These are phyloP conservation scores for Cucumis sativus DNA, from an alignment of 306 rosid species.

Conservation along the genomic window DNA sequence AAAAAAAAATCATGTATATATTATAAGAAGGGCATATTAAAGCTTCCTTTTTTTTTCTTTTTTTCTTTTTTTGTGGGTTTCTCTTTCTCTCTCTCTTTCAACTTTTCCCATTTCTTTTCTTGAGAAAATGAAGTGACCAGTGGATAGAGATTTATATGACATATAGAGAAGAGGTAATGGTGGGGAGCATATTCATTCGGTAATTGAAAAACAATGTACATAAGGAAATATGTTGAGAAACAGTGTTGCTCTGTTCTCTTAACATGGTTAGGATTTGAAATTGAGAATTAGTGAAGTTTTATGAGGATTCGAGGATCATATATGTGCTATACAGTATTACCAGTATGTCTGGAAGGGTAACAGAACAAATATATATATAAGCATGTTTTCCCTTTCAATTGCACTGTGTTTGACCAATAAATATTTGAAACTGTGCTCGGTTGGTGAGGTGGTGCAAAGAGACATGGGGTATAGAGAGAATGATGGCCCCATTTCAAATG, in stretches of 20 bases:
- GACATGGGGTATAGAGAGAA: constrained; percentile 19
- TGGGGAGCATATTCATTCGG: constrained; percentile 87
- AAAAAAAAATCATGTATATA: neutral
- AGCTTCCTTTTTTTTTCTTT: constrained; percentile 2
- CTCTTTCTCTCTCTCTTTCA: neutral
- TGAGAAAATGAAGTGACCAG: constrained; percentile 6
- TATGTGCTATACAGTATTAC: constrained; percentile 41
- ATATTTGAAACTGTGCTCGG: constrained; percentile 5
- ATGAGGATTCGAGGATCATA: constrained; percentile 48
- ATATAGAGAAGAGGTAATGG: constrained; percentile 31
- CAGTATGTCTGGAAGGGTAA: neutral
- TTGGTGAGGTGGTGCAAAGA: constrained; percentile 32
- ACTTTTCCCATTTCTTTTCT: neutral
- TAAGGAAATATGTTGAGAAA: constrained; percentile 42
- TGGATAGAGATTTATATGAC: constrained; percentile 10
- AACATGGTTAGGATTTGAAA: constrained; percentile 24
- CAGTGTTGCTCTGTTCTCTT: constrained; percentile 31
- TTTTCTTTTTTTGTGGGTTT: neutral
- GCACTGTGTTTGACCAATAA: constrained; percentile 7
- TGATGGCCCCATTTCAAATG: constrained; percentile 58
- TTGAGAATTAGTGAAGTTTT: constrained; percentile 42
- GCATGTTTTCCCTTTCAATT: constrained; percentile 17
- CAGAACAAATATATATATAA: constrained; percentile 16
- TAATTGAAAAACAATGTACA: constrained; percentile 54
- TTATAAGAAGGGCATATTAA: neutral